Evolutionary conservation across 768 basidiomycete genomes (phyloP).

Genomic region (Pisolithus marmoratus): DNA sequence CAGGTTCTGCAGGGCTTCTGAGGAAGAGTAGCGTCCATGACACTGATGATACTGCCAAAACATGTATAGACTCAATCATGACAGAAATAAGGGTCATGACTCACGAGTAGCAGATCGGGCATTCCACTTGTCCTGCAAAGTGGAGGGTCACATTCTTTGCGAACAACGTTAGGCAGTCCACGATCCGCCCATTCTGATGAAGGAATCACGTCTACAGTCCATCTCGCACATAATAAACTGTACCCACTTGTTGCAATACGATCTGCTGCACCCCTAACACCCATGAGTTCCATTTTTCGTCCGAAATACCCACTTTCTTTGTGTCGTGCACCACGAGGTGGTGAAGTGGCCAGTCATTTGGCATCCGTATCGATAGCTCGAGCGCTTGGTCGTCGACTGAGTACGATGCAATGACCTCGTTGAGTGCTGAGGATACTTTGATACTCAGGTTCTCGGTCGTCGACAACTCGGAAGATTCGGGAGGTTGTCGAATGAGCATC

Average conservation of each 20-base stretch:
- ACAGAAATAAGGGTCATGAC: not conserved
- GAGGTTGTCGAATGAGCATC: constrained; percentile 58
- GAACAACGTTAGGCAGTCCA: constrained; percentile 85
- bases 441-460: constrained; percentile 74
- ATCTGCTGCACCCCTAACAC: constrained; percentile 87
- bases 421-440: constrained; percentile 65
- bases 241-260: constrained; percentile 75
- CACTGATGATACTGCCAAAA: constrained; percentile 71
- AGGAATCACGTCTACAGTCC: not conserved
- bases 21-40: constrained; percentile 83
- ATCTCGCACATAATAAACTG: not conserved
- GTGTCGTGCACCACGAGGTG: constrained; percentile 84
- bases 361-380: constrained; percentile 83
- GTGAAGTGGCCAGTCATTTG: constrained; percentile 86
- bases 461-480: constrained; percentile 43
- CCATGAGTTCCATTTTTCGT: constrained; percentile 92
- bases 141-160: constrained; percentile 91
- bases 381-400: constrained; percentile 90
- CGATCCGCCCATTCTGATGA: constrained; percentile 77
- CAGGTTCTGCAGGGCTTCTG: constrained; percentile 91
- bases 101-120: constrained; percentile 96
- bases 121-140: constrained; percentile 94
- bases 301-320: constrained; percentile 80
- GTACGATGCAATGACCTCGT: constrained; percentile 83
- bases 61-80: not conserved